Conservation (phyloP, 2,329 filamentous ascomycete genomes). For the Epichloe festucae region DNA sequence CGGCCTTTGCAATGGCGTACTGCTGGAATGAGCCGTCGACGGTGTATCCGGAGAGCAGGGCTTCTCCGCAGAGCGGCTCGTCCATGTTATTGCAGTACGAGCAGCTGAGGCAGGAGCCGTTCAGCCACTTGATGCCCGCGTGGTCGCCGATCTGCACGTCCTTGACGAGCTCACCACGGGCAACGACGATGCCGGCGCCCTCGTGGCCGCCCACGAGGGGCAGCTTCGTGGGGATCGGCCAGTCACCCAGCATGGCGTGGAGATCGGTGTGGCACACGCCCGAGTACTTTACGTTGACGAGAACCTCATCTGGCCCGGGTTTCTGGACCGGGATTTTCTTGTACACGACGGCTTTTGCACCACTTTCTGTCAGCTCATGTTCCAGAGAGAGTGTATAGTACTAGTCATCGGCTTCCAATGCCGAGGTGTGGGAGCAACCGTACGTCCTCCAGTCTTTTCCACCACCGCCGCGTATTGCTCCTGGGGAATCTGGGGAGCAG, state of each 20-base stretch:
- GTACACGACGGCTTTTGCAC: slow-evolving; percentile 44
- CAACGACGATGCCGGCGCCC: slow-evolving; percentile 73
- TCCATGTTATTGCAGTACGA: slow-evolving; percentile 70
- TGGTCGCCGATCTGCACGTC: slow-evolving; percentile 74
- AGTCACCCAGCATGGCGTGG: slow-evolving; percentile 74
- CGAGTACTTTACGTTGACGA: slow-evolving; percentile 81
- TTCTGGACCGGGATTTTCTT: slow-evolving; percentile 71
- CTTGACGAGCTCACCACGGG: slow-evolving; percentile 60
- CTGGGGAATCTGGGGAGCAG: slow-evolving; percentile 46
- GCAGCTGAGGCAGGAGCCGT: slow-evolving; percentile 74
- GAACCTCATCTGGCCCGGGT: slow-evolving; percentile 79
- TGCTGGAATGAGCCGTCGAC: slow-evolving; percentile 91
- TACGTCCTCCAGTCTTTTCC: slow-evolving; percentile 64
- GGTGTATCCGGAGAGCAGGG: slow-evolving; percentile 75
- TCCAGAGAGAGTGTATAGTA: too few relatives aligned
- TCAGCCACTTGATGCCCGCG: slow-evolving; percentile 87
- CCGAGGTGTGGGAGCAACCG: slow-evolving; percentile 16
- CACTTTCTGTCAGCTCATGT: slow-evolving; percentile 5
- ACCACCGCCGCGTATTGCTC: slow-evolving; percentile 89
- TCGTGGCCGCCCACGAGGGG: slow-evolving; percentile 77
- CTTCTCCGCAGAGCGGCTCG: slow-evolving; percentile 69
- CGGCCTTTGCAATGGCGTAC: slow-evolving; percentile 77
- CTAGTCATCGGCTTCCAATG: too few relatives aligned
- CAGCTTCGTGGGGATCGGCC: slow-evolving; percentile 71
- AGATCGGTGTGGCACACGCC: slow-evolving; percentile 85